phyloP scores from a whole-genome alignment of 164 flowering plant species.

The Malania oleifera region DNA sequence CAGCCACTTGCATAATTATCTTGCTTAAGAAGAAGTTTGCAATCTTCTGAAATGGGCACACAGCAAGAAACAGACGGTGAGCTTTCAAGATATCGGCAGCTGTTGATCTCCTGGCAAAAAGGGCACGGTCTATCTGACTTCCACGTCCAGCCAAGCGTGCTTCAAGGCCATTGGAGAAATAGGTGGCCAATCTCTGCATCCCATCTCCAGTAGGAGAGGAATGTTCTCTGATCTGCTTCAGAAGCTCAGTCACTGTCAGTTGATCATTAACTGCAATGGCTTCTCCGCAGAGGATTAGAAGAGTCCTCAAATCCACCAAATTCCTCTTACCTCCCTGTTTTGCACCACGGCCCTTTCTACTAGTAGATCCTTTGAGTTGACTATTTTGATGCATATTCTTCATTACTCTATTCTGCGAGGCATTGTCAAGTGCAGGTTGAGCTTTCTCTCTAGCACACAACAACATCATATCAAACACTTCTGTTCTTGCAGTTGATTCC shows the following conservation, averaged over 20 bases:
- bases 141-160: slow-evolving; percentile 31
- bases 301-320: slow-evolving; percentile 22
- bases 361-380: slow-evolving; percentile 10
- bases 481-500: slow-evolving; percentile 21
- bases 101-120: neutral
- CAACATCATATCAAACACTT: slow-evolving; percentile 26
- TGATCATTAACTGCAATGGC: slow-evolving; percentile 23
- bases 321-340: slow-evolving; percentile 16
- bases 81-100: slow-evolving; percentile 28
- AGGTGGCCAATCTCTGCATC: slow-evolving; percentile 26
- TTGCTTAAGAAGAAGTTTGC: slow-evolving; percentile 22
- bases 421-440: slow-evolving; percentile 25
- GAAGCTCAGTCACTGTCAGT: slow-evolving; percentile 16
- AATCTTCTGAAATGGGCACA: slow-evolving; percentile 26
- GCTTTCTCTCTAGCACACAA: slow-evolving; percentile 17
- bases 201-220: slow-evolving; percentile 30
- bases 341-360: slow-evolving; percentile 16
- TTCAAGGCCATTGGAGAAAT: slow-evolving; percentile 28
- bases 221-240: slow-evolving; percentile 24
- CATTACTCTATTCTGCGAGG: slow-evolving; percentile 11
- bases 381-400: slow-evolving; percentile 11
- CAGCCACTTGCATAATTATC: slow-evolving; percentile 19
- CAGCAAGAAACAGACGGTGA: slow-evolving; percentile 17
- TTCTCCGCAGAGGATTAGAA: slow-evolving; percentile 27
- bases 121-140: slow-evolving; percentile 9